Evolutionary conservation across 257 asterid species (phyloP).

Genomic region (Eucommia ulmoides): DNA sequence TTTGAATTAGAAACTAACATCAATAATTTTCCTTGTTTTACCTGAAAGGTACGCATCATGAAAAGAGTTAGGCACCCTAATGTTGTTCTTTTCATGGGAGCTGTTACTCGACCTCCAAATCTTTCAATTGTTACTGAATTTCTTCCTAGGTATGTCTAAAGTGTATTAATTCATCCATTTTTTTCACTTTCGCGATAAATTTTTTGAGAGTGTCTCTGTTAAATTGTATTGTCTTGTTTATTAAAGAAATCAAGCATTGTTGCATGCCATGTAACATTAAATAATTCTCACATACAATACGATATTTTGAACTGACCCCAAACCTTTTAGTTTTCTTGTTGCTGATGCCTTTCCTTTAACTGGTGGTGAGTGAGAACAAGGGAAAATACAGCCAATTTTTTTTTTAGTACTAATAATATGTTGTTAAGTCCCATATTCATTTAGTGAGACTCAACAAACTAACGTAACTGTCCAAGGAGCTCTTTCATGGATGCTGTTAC

Average conservation of each 20-base stretch:
- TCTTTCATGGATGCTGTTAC: too few relatives aligned
- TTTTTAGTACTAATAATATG: too few relatives aligned
- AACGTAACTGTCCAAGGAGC: too few relatives aligned
- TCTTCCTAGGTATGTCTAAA: slow-evolving; percentile 70
- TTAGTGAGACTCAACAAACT: too few relatives aligned
- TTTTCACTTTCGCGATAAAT: neutral
- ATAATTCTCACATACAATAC: too few relatives aligned
- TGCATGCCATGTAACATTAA: neutral
- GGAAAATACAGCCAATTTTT: too few relatives aligned
- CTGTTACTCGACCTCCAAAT: slow-evolving; percentile 91
- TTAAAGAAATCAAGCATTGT: neutral
- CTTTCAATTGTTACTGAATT: slow-evolving; percentile 90
- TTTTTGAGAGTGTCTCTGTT: neutral
- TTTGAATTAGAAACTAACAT: slow-evolving; percentile 7
- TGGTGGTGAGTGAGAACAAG: too few relatives aligned
- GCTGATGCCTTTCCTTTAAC: too few relatives aligned
- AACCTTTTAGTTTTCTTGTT: too few relatives aligned
- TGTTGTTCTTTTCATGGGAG: slow-evolving; percentile 97
- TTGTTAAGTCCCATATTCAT: too few relatives aligned
- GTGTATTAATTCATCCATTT: too few relatives aligned
- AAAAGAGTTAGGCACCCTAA: slow-evolving; percentile 84
- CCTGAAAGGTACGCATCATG: slow-evolving; percentile 76
- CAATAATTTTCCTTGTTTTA: slow-evolving; percentile 11
- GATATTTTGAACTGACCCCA: too few relatives aligned
- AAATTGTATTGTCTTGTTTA: neutral